Percentiles rank a stretch among this genome's conserved stretches.
Conservation (phyloP, 257 asterid genomes). For the Anisodus acutangulus region DNA sequence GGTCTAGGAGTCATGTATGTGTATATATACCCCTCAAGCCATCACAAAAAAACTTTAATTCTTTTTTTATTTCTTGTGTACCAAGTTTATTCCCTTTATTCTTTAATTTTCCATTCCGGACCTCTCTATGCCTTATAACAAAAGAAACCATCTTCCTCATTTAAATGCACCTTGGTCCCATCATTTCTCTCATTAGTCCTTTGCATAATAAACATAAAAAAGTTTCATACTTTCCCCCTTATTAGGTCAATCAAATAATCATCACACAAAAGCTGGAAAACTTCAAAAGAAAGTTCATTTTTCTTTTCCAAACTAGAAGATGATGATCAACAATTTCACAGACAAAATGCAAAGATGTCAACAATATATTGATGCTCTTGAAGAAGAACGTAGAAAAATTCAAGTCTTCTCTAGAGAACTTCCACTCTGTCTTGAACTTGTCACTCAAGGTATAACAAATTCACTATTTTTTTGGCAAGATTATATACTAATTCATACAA, state of each 20-base stretch:
- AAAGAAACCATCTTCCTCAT: constrained; percentile 30
- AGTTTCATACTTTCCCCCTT: constrained; percentile 12
- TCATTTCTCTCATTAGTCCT: constrained; percentile 27
- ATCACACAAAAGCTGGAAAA: constrained; percentile 20
- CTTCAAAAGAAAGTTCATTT: background rate
- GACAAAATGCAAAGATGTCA: constrained; percentile 64
- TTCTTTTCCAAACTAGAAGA: constrained; percentile 22
- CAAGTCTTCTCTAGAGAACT: constrained; percentile 93
- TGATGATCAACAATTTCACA: constrained; percentile 47
- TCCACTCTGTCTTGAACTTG: constrained; percentile 90
- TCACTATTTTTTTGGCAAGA: background rate
- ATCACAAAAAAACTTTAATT: background rate
- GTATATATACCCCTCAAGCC: background rate
- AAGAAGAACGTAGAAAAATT: constrained; percentile 81
- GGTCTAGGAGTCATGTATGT: background rate
- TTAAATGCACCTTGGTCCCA: constrained; percentile 34
- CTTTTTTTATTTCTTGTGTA: constrained; percentile 22
- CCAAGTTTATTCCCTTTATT: constrained; percentile 60
- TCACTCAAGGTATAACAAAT: constrained; percentile 66
- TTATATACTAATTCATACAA: background rate
- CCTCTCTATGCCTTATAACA: constrained; percentile 51
- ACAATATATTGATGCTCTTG: constrained; percentile 65
- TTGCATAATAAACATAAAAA: background rate
- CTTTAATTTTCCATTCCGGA: constrained; percentile 44
- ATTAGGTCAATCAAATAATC: constrained; percentile 22